Percentiles rank a stretch among this genome's conserved stretches.
Evolutionary conservation across 495 filamentous ascomycete genomes (phyloP).

Genomic region (Clavariopsis aquatica): DNA sequence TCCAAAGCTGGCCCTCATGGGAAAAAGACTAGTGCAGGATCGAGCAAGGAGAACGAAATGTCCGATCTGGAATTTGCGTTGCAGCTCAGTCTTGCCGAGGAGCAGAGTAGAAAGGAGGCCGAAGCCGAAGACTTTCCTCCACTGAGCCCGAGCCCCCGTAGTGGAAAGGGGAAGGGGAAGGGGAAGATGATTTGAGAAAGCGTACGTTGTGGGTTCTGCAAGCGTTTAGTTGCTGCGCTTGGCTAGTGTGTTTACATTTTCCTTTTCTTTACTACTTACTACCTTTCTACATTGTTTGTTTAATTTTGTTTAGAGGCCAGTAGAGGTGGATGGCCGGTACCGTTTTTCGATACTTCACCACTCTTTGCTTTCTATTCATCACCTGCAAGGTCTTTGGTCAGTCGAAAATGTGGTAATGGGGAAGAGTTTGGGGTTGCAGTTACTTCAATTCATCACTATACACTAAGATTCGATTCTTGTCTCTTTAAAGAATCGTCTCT

Average conservation of each 20-base stretch:
- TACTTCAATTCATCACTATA: background rate
- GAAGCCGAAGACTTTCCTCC: conserved; percentile 58
- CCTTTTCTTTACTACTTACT: background rate
- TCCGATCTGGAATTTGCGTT: conserved; percentile 83
- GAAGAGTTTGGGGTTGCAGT: background rate
- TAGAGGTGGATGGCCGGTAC: conserved; percentile 2
- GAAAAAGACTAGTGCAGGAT: conserved; percentile 16
- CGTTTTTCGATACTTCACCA: background rate
- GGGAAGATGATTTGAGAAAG: conserved; percentile 30
- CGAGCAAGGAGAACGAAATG: conserved; percentile 52
- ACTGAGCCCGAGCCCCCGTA: conserved; percentile 49
- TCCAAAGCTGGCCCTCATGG: conserved; percentile 22
- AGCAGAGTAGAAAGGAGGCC: conserved; percentile 55
- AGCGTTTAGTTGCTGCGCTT: no score
- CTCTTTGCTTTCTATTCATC: background rate
- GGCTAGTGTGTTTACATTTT: background rate
- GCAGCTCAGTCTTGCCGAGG: conserved; percentile 80
- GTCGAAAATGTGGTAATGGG: background rate
- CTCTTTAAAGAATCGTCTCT: background rate
- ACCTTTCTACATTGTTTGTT: background rate
- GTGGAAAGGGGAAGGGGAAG: conserved; percentile 53
- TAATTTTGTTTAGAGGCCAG: no score
- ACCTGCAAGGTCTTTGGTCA: background rate
- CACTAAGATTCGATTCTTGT: background rate
- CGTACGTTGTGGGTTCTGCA: no score